Base-by-base conservation (phyloP, 257 asterid genomes). In the Plantago major region DNA sequence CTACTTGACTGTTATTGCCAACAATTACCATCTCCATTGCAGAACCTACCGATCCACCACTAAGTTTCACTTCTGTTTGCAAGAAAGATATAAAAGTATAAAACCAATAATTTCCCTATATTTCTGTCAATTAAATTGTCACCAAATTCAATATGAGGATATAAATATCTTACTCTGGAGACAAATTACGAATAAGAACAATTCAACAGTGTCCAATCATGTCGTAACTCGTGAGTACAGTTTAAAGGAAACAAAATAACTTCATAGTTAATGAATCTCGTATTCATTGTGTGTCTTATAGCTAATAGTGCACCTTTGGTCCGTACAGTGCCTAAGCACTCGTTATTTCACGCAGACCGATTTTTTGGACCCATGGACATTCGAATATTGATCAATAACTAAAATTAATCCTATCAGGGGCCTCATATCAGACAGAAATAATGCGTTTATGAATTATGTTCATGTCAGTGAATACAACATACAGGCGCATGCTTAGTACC, bases 401-500 rank as follows among this genome's bases (percentile, higher is more conserved):
- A 33, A 48, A 42, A 30, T 44, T 33, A 51, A 44, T 30, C 51
- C 51, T 9, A 10, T 37, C 65, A 28, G 19, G n/a, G 22, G 22
- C 61, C 33, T 37, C 16, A 59, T 0, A 57, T 40, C 47, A 40
- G n/a, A 55, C 19, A 48, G 11, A 37, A 46, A 66, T 53, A 53
- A 71, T 11, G 37, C 43, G 14, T 22, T 51, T 15, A 38, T 47
- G 69, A 19, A 64, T 18, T 44, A 16, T 51, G 46, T 58, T 51
- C 26, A 43, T 47, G 58, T 40, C 37, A 60, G 40, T 10, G 54
- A 42, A 46, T 16, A 19, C 30, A 63, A 60, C 55, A 48, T 47
- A 26, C 26, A 22, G 1, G 26, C 51, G 55, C 55, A 63, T 46
- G 62, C 18, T 47, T 57, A 65, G 18, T 14, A 75, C 84, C 84